Percentiles rank a stretch among this genome's conserved stretches.
Conservation (phyloP, 768 basidiomycete genomes). For the Agaricus sinodeliciosus region DNA sequence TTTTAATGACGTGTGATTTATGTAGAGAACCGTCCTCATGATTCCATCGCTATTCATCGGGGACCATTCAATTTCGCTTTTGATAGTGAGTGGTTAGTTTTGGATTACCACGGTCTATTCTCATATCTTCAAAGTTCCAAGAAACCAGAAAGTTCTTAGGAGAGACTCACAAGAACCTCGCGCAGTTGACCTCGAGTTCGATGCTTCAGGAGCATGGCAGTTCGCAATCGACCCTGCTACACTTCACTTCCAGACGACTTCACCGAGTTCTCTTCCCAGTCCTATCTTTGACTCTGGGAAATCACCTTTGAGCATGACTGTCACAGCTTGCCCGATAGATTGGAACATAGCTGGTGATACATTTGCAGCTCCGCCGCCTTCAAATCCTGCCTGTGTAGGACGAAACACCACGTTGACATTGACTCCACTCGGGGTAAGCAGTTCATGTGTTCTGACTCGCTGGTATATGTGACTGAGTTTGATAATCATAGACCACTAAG, state of each 20-base stretch:
- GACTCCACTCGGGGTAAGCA: slow-evolving; percentile 43
- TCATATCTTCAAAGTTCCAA: slow-evolving; percentile 19
- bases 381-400: slow-evolving; percentile 36
- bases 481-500: slow-evolving; percentile 25
- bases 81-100: slow-evolving; percentile 31
- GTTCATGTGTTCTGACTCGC: neutral
- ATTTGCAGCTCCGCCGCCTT: slow-evolving; percentile 41
- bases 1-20: neutral
- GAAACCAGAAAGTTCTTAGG: slow-evolving; percentile 30
- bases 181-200: slow-evolving; percentile 44
- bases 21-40: slow-evolving; percentile 43
- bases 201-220: slow-evolving; percentile 41
- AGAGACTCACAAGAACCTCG: slow-evolving; percentile 35
- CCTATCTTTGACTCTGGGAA: slow-evolving; percentile 43
- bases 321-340: slow-evolving; percentile 42
- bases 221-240: slow-evolving; percentile 48
- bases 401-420: slow-evolving; percentile 34
- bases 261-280: slow-evolving; percentile 32
- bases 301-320: slow-evolving; percentile 41
- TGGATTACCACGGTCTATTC: neutral
- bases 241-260: slow-evolving; percentile 29
- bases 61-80: slow-evolving; percentile 51
- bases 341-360: slow-evolving; percentile 41
- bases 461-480: neutral
- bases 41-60: slow-evolving; percentile 46